Percentiles rank a stretch among this genome's conserved stretches.
These are phyloP conservation scores for Syncephalis fuscata DNA, from an alignment of 371 early-diverging fungal genomes.

Conservation along the genomic window DNA sequence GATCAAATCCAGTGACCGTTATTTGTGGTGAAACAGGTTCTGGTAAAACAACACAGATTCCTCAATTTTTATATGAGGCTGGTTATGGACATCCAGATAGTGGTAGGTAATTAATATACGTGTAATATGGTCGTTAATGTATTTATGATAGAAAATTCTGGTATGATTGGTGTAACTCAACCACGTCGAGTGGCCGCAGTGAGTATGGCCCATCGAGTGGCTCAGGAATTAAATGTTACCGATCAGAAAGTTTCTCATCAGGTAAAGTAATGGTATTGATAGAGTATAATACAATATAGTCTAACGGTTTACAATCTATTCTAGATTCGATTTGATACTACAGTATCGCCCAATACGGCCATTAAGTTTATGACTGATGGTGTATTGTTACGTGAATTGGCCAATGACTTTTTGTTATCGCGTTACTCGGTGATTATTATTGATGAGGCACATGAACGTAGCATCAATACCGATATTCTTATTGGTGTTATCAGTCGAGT, in stretches of 20 bases:
- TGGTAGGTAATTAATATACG: no score
- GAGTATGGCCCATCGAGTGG: conserved; percentile 90
- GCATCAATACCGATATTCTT: conserved; percentile 93
- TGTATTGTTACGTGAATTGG: conserved; percentile 88
- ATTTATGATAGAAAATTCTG: conserved; percentile 34
- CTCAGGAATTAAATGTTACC: conserved; percentile 63
- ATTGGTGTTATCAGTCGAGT: conserved; percentile 87
- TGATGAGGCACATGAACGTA: conserved; percentile 99
- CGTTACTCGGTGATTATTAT: conserved; percentile 92
- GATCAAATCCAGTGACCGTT: conserved; percentile 64
- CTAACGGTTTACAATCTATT: background rate
- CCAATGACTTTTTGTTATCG: conserved; percentile 70
- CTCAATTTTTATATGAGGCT: conserved; percentile 96
- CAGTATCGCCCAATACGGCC: conserved; percentile 49
- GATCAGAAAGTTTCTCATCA: conserved; percentile 40
- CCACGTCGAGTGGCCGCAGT: conserved; percentile 99
- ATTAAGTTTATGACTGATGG: conserved; percentile 99
- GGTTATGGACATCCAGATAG: conserved; percentile 79
- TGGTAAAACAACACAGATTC: conserved; percentile 97
- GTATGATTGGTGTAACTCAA: conserved; percentile 94
- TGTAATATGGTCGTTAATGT: no score
- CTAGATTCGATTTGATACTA: conserved; percentile 92
- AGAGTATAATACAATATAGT: no score
- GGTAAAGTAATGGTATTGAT: no score
- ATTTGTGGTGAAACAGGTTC: conserved; percentile 98